Evolutionary conservation across 805 yeast genomes (phyloP).

Genomic region (Cyberlindnera nakhonratchasimensis): DNA sequence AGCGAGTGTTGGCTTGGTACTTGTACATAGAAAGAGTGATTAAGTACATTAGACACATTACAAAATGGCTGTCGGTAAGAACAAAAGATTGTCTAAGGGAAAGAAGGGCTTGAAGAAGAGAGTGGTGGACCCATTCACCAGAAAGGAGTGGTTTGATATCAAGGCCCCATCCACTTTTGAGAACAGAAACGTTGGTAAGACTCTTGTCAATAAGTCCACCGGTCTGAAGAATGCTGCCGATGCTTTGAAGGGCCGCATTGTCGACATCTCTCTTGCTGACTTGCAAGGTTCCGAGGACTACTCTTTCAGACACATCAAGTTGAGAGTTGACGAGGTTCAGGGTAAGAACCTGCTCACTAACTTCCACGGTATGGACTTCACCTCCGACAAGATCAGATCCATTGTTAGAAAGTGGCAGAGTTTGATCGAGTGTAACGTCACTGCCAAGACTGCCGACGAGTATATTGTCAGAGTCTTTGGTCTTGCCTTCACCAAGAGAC

Average conservation of each 20-base stretch:
- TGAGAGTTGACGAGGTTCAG: slow-evolving; percentile 98
- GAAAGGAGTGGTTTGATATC: slow-evolving; percentile 98
- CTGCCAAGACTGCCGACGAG: slow-evolving; percentile 97
- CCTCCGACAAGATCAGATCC: slow-evolving; percentile 95
- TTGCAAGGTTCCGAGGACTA: slow-evolving; percentile 98
- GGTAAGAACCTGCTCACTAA: slow-evolving; percentile 98
- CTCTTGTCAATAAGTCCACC: slow-evolving; percentile 95
- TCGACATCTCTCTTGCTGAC: slow-evolving; percentile 94
- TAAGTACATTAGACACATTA: too few relatives aligned
- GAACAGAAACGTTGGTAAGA: slow-evolving; percentile 98
- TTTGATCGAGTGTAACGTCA: slow-evolving; percentile 95
- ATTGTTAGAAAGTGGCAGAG: slow-evolving; percentile 99
- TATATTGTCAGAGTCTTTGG: slow-evolving; percentile 94
- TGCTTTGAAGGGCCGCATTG: slow-evolving; percentile 96
- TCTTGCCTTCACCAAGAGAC: slow-evolving; percentile 98
- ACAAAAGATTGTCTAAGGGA: slow-evolving; percentile 77
- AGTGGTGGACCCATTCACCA: slow-evolving; percentile 98
- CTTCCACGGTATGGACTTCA: slow-evolving; percentile 99
- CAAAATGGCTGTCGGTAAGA: slow-evolving; percentile 80
- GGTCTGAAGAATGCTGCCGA: slow-evolving; percentile 98
- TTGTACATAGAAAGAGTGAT: too few relatives aligned
- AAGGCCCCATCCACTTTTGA: slow-evolving; percentile 98
- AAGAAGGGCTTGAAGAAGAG: slow-evolving; percentile 98
- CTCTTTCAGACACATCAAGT: slow-evolving; percentile 94
- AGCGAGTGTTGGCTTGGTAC: too few relatives aligned